Percentiles rank a stretch among this genome's conserved stretches.
phyloP scores from a whole-genome alignment of 768 basidiomycete species.

The Hortiboletus flavorubellus region DNA sequence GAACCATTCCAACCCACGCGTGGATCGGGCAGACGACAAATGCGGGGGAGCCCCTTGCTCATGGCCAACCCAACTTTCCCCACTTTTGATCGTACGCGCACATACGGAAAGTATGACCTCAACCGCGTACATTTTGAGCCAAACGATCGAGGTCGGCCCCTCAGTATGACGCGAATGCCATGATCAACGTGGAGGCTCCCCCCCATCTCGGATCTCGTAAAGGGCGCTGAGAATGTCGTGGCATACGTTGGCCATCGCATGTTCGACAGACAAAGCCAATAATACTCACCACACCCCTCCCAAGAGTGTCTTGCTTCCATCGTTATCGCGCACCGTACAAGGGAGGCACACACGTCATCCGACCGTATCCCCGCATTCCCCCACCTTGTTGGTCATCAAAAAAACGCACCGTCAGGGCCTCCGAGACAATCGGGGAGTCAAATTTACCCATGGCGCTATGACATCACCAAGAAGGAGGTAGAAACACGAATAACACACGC shows the following conservation, averaged over 20 bases:
- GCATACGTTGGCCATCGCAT: conserved; percentile 16
- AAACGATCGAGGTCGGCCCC: conserved; percentile 7
- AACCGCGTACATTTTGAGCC: not conserved
- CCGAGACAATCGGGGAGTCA: conserved; percentile 12
- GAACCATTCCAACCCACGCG: not conserved
- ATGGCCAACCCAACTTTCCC: not conserved
- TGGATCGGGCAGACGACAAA: conserved; percentile 3
- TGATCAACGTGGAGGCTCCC: conserved; percentile 9
- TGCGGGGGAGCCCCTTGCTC: not conserved
- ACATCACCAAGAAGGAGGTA: conserved; percentile 10
- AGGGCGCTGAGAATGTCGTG: not conserved
- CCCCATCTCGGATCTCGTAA: conserved; percentile 12
- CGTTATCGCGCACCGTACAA: not conserved
- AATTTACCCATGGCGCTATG: conserved; percentile 16
- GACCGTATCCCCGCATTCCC: conserved; percentile 19
- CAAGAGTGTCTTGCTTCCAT: conserved; percentile 5
- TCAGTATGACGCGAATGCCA: conserved; percentile 2
- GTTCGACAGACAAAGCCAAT: conserved; percentile 1
- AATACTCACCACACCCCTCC: not conserved
- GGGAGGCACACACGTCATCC: conserved; percentile 17
- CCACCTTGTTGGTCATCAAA: conserved; percentile 13
- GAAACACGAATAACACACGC: conserved; percentile 17
- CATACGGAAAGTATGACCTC: conserved; percentile 9
- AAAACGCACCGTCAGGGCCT: conserved; percentile 10
- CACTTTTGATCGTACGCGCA: conserved; percentile 3